Percentiles rank a stretch among this genome's conserved stretches.
Conservation (phyloP, 441 rosid species). For the Viola pubescens region DNA sequence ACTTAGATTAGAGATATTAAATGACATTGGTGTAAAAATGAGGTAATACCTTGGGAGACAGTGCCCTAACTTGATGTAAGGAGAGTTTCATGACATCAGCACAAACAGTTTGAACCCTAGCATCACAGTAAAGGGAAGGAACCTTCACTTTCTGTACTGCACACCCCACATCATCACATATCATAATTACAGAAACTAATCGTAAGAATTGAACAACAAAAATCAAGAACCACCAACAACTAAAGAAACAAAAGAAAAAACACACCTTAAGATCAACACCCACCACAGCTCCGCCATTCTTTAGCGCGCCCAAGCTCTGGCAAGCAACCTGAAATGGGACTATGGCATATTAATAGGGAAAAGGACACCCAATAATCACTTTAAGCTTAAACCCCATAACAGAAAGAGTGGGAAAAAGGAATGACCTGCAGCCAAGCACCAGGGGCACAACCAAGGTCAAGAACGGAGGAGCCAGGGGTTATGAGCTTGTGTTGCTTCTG, state of each 20-base stretch:
- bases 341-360: neutral
- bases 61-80: slow-evolving; percentile 44
- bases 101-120: slow-evolving; percentile 65
- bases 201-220: neutral
- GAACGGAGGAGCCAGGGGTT: slow-evolving; percentile 76
- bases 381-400: neutral
- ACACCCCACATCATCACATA: slow-evolving; percentile 24
- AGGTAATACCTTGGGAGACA: slow-evolving; percentile 61
- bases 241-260: slow-evolving; percentile 9
- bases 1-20: neutral
- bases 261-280: slow-evolving; percentile 89
- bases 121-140: slow-evolving; percentile 73
- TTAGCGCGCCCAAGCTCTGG: slow-evolving; percentile 72
- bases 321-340: slow-evolving; percentile 67
- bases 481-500: slow-evolving; percentile 76
- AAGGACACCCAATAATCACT: neutral
- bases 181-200: slow-evolving; percentile 4
- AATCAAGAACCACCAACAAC: neutral
- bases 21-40: neutral
- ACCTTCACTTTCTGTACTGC: slow-evolving; percentile 93
- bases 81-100: slow-evolving; percentile 71
- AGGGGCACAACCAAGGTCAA: slow-evolving; percentile 95
- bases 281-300: slow-evolving; percentile 71
- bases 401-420: neutral
- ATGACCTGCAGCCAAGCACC: slow-evolving; percentile 99